A percentile compares a stretch with the other conserved stretches of the same genome.
Conservation (phyloP, 176 grass and related monocot species). For the Saccharum officinarum region DNA sequence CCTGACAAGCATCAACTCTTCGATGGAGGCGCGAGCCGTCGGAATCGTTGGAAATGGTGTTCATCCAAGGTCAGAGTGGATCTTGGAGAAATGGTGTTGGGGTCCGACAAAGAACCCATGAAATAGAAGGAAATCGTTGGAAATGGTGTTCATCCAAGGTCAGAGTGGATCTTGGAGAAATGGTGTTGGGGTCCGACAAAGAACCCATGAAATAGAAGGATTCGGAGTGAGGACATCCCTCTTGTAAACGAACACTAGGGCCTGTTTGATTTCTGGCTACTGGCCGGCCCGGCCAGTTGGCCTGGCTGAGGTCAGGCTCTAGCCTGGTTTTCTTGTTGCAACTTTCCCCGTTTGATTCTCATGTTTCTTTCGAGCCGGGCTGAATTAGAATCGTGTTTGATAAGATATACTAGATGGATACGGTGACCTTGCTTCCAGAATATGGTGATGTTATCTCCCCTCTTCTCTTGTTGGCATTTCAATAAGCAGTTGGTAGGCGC, state of each 20-base stretch:
- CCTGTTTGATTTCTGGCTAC: no score
- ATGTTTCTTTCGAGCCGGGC: no score
- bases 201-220: background rate
- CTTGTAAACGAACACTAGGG: background rate
- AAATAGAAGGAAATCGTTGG: background rate
- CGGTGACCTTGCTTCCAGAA: no score
- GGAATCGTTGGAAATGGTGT: background rate
- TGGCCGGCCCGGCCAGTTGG: no score
- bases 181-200: background rate
- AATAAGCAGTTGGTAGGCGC: no score
- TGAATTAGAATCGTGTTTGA: no score
- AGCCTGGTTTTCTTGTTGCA: no score
- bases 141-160: background rate
- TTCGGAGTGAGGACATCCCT: background rate
- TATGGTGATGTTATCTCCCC: no score
- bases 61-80: background rate
- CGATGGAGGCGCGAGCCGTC: background rate
- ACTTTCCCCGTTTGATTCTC: no score
- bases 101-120: background rate
- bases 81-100: background rate
- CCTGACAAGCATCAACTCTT: background rate
- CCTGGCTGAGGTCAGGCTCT: no score
- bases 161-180: background rate
- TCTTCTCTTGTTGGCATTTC: no score
- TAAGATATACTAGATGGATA: no score